Evolutionary conservation across 2,329 filamentous ascomycete genomes (phyloP).

Genomic region (Aspergillus sp.): DNA sequence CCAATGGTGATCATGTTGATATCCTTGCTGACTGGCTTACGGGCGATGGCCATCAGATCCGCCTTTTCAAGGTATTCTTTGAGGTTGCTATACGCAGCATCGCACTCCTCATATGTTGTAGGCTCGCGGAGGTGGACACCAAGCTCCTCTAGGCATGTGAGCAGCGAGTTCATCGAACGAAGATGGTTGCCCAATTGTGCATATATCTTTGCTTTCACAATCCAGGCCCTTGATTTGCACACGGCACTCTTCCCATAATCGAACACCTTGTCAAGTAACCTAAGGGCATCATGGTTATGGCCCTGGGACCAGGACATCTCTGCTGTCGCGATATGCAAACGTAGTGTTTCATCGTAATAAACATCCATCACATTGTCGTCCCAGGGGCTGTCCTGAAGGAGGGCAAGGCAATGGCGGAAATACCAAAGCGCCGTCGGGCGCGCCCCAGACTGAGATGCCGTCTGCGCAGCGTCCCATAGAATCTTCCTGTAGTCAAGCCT

Average conservation of each 20-base stretch:
- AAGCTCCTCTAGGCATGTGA: conserved; percentile 60
- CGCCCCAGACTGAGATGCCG: conserved; percentile 72
- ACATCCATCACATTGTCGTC: conserved; percentile 58
- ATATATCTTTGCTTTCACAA: conserved; percentile 71
- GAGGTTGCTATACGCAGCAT: conserved; percentile 59
- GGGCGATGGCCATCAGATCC: conserved; percentile 37
- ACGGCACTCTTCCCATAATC: conserved; percentile 58
- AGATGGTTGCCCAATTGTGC: conserved; percentile 63
- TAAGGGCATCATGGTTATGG: conserved; percentile 57
- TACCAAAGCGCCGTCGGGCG: conserved; percentile 73
- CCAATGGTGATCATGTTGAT: conserved; percentile 37
- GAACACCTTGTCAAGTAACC: conserved; percentile 62
- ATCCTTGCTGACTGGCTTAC: conserved; percentile 35
- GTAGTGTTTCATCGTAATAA: conserved; percentile 76
- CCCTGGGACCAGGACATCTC: conserved; percentile 77
- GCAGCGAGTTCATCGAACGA: conserved; percentile 60
- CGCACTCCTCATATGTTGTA: conserved; percentile 67
- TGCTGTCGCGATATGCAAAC: conserved; percentile 66
- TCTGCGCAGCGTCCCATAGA: conserved; percentile 68
- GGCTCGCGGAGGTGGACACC: conserved; percentile 56
- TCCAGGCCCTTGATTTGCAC: conserved; percentile 76
- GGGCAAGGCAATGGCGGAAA: conserved; percentile 62
- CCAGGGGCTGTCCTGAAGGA: conserved; percentile 79
- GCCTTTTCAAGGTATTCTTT: conserved; percentile 51
- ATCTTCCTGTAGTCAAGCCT: conserved; percentile 63